Base-by-base conservation (phyloP, 495 filamentous ascomycete species). In the Friedmanniomyces endolithicus region DNA sequence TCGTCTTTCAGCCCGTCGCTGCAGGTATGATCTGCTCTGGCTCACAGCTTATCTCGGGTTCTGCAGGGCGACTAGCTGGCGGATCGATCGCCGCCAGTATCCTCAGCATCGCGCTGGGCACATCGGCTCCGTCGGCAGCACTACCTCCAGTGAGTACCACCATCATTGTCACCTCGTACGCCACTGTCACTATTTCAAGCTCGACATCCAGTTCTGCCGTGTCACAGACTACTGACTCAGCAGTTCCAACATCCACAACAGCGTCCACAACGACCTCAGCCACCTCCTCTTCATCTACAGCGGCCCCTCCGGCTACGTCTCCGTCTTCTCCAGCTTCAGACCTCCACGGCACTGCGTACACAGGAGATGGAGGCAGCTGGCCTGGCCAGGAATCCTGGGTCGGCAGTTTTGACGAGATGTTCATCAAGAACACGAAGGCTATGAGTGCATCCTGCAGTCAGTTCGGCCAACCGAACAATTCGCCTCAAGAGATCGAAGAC, bases 401-500 rank as follows among this genome's bases (percentile, higher is more conserved):
- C 25, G 12, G 6, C 6, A 33, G 4, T 16, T 56, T 56, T 41
- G 53, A 56, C 9, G 19, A 37, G 9, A 11, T 56, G 16, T 56
- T 19, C 17, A 56, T 60, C 0, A 56, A 48, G 44, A 80, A 78
- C 67, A 55, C 64, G 45, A 60, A 49, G 0, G 60, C 65, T 41
- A 70, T 81, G 61, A 34, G 33, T 1, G 23, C 50, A 20, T 74
- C 73, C 16, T 80, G 76, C 59, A 44, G 56, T 14, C 67, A 74
- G 55, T 72, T 61, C 47, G 23, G 41, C 40, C 60, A 61, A 12
- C 46, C 63, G 11, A 63, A 76, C 61, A 71, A 74, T 60, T 67
- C 69, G 47, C 86, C 90, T 61, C 78, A 88, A 22, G 90, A 96
- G 65, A 87, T 92, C 23, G 85, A 90, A 59, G 83, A 57, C n/a